A percentile compares a stretch with the other conserved stretches of the same genome.
Evolutionary conservation across 805 yeast genomes (phyloP).

Genomic region (Komagataella pseudopastoris): DNA sequence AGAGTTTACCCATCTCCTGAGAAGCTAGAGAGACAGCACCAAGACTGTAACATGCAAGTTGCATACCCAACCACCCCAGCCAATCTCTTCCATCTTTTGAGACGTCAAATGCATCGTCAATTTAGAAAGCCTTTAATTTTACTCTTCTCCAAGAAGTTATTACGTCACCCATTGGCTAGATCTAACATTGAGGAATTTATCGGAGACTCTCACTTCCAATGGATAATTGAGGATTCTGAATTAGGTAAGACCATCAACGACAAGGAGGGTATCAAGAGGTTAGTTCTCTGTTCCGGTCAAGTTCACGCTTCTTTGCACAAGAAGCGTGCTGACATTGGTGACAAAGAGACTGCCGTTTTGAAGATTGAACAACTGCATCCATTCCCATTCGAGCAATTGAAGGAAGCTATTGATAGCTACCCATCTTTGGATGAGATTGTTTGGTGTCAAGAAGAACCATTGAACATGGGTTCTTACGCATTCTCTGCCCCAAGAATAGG

Average conservation of each 20-base stretch:
- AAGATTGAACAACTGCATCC: slow-evolving; percentile 95
- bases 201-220: slow-evolving; percentile 83
- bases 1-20: slow-evolving; percentile 84
- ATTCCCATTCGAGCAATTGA: slow-evolving; percentile 93
- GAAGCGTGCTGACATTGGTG: slow-evolving; percentile 66
- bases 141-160: slow-evolving; percentile 84
- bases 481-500: slow-evolving; percentile 73
- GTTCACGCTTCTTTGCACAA: slow-evolving; percentile 87
- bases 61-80: slow-evolving; percentile 98
- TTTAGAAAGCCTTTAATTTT: slow-evolving; percentile 84
- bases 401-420: slow-evolving; percentile 69
- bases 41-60: slow-evolving; percentile 95
- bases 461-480: slow-evolving; percentile 89
- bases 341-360: slow-evolving; percentile 77
- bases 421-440: slow-evolving; percentile 80
- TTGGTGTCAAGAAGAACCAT: slow-evolving; percentile 98
- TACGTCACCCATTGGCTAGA: slow-evolving; percentile 97
- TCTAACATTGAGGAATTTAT: slow-evolving; percentile 75
- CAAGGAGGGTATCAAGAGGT: slow-evolving; percentile 77
- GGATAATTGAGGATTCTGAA: slow-evolving; percentile 91
- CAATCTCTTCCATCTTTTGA: slow-evolving; percentile 85
- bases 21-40: slow-evolving; percentile 93
- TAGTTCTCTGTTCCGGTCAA: slow-evolving; percentile 83
- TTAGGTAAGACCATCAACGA: slow-evolving; percentile 64
- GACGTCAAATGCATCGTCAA: slow-evolving; percentile 99